These are phyloP conservation scores for Tephrocybe sp. DNA, from an alignment of 768 basidiomycete genomes.

Conservation along the genomic window DNA sequence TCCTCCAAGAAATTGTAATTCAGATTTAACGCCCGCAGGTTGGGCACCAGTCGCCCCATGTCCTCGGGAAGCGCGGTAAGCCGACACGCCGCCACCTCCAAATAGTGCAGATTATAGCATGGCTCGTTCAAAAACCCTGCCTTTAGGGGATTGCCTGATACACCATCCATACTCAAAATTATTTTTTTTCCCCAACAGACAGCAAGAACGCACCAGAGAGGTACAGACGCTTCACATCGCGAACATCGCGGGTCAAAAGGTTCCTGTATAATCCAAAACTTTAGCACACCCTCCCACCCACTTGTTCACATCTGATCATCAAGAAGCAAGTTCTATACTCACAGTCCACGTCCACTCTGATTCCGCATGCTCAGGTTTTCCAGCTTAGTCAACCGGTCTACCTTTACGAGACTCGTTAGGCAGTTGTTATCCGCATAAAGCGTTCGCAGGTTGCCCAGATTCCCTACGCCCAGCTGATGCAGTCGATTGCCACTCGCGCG, in stretches of 20 bases:
- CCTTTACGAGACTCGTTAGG: constrained; percentile 46
- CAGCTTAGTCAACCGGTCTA: constrained; percentile 62
- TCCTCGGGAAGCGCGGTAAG: constrained; percentile 70
- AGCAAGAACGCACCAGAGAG: constrained; percentile 70
- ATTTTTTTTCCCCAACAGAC: constrained; percentile 1
- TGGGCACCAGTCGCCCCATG: constrained; percentile 68
- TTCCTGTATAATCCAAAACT: constrained; percentile 27
- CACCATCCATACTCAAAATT: no score
- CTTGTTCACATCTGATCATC: constrained; percentile 20
- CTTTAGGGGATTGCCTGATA: constrained; percentile 63
- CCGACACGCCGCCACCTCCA: constrained; percentile 88
- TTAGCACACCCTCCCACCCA: neutral
- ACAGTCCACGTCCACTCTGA: constrained; percentile 76
- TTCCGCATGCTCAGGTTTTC: constrained; percentile 92
- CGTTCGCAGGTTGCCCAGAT: constrained; percentile 74
- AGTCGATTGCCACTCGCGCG: constrained; percentile 83
- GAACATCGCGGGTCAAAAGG: constrained; percentile 65
- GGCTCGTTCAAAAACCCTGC: constrained; percentile 62
- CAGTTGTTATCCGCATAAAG: constrained; percentile 90
- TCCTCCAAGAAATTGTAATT: constrained; percentile 97
- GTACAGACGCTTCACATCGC: constrained; percentile 92
- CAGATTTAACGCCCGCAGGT: constrained; percentile 87
- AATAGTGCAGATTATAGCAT: constrained; percentile 87
- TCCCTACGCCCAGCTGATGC: constrained; percentile 55
- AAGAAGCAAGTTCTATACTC: constrained; percentile 36